Percentiles rank a stretch among this genome's conserved stretches.
Conservation (phyloP, 192 early-diverging fungal species). For the Entomortierella beljakovae region DNA sequence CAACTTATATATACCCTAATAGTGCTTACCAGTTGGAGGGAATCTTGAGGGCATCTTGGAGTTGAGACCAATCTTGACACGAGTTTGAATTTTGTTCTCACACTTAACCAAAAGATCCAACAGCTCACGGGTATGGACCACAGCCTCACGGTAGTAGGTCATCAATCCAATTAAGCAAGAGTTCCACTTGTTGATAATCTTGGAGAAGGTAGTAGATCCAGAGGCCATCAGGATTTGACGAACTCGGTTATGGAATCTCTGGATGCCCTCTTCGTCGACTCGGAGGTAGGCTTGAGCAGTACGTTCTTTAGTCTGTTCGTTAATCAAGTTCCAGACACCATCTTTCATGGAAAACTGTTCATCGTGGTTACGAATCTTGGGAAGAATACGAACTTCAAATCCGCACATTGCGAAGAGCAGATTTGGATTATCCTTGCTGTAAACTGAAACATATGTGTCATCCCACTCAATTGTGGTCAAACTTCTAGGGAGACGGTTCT, state of each 20-base stretch:
- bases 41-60: slow-evolving; percentile 98
- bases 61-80: slow-evolving; percentile 99
- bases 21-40: slow-evolving; percentile 77
- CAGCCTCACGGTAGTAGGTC: slow-evolving; percentile 98
- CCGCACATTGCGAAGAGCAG: slow-evolving; percentile 92
- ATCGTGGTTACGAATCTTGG: slow-evolving; percentile 84
- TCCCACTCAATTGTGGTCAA: slow-evolving; percentile 99
- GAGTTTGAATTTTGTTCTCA: slow-evolving; percentile 99
- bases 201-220: slow-evolving; percentile 97
- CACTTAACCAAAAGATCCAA: slow-evolving; percentile 97
- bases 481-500: slow-evolving; percentile 95
- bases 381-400: slow-evolving; percentile 96
- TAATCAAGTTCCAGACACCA: slow-evolving; percentile 94
- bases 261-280: slow-evolving; percentile 94
- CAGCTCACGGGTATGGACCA: slow-evolving; percentile 96
- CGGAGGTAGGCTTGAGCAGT: slow-evolving; percentile 97
- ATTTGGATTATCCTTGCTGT: slow-evolving; percentile 98
- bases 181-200: slow-evolving; percentile 98
- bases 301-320: slow-evolving; percentile 97
- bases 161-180: slow-evolving; percentile 94
- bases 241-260: slow-evolving; percentile 95
- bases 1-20: slow-evolving; percentile 31
- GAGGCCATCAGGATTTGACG: slow-evolving; percentile 98
- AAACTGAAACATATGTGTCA: slow-evolving; percentile 95
- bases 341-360: slow-evolving; percentile 93